A percentile compares a stretch with the other conserved stretches of the same genome.
These are phyloP conservation scores for Spergularia marina DNA, from an alignment of 148 eudicot genomes.

Conservation along the genomic window DNA sequence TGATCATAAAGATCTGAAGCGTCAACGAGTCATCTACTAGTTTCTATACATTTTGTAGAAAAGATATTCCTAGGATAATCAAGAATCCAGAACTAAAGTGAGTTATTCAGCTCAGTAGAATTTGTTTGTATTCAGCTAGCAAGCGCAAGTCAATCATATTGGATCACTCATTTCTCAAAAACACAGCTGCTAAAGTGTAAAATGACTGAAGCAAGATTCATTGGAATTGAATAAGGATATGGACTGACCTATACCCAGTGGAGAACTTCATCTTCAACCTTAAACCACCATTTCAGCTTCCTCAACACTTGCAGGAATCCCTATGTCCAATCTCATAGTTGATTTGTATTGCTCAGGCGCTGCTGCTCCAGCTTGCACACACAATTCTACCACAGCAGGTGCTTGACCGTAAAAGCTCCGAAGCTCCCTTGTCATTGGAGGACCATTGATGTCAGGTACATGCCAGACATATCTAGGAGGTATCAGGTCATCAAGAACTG, in stretches of 20 bases:
- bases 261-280: conserved; percentile 19
- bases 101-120: background rate
- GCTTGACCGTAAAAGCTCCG: conserved; percentile 93
- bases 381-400: conserved; percentile 84
- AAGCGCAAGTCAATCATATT: conserved; percentile 1
- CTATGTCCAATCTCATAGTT: conserved; percentile 93
- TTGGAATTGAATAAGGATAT: background rate
- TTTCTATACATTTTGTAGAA: background rate
- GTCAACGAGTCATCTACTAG: background rate
- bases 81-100: background rate
- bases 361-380: conserved; percentile 82
- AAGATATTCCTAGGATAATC: conserved; percentile 3
- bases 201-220: background rate
- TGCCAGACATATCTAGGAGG: conserved; percentile 96
- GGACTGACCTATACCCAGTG: background rate
- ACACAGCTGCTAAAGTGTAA: background rate
- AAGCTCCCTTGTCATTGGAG: conserved; percentile 57
- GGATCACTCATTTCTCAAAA: conserved; percentile 2
- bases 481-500: conserved; percentile 75
- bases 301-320: conserved; percentile 63
- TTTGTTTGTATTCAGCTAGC: background rate
- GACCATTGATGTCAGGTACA: conserved; percentile 63
- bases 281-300: conserved; percentile 95
- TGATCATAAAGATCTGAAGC: background rate
- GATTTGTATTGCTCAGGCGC: conserved; percentile 78